Evolutionary conservation across 805 yeast species (phyloP).

Genomic region (Candida hungchunana): DNA sequence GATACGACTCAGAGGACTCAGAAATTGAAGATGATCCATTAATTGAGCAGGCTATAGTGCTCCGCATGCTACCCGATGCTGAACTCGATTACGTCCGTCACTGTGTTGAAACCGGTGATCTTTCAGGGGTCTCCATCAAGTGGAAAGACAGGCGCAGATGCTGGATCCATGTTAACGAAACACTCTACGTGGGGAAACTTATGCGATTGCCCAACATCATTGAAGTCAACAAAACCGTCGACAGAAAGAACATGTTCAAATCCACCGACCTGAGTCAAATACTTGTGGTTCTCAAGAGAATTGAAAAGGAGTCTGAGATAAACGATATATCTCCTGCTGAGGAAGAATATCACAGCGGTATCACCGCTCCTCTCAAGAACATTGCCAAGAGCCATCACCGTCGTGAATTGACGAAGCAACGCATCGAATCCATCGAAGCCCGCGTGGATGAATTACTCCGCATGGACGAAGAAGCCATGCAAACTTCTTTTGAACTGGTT

Average conservation of each 20-base stretch:
- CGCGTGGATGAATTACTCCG: conserved; percentile 72
- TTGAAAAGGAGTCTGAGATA: conserved; percentile 44
- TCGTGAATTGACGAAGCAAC: conserved; percentile 61
- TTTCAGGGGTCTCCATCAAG: conserved; percentile 64
- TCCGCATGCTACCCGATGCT: conserved; percentile 67
- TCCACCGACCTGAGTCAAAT: conserved; percentile 85
- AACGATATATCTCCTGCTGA: conserved; percentile 33
- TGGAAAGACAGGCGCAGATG: conserved; percentile 86
- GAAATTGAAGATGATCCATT: conserved; percentile 94
- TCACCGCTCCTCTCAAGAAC: conserved; percentile 75
- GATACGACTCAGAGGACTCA: conserved; percentile 95
- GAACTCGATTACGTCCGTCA: conserved; percentile 69
- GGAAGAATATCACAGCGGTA: conserved; percentile 54
- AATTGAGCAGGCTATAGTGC: conserved; percentile 77
- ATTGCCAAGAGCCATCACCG: conserved; percentile 68
- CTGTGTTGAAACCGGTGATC: conserved; percentile 75
- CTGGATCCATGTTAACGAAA: conserved; percentile 63
- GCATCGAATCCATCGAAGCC: conserved; percentile 73
- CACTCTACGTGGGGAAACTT: conserved; percentile 74
- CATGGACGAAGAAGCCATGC: conserved; percentile 81
- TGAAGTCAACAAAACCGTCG: conserved; percentile 86
- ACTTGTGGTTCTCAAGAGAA: conserved; percentile 62
- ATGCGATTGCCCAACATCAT: conserved; percentile 87
- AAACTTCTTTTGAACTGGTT: conserved; percentile 68
- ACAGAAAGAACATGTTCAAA: conserved; percentile 82